These are phyloP conservation scores for Sequoia sempervirens DNA, from an alignment of 75 land plant genomes.

Conservation along the genomic window DNA sequence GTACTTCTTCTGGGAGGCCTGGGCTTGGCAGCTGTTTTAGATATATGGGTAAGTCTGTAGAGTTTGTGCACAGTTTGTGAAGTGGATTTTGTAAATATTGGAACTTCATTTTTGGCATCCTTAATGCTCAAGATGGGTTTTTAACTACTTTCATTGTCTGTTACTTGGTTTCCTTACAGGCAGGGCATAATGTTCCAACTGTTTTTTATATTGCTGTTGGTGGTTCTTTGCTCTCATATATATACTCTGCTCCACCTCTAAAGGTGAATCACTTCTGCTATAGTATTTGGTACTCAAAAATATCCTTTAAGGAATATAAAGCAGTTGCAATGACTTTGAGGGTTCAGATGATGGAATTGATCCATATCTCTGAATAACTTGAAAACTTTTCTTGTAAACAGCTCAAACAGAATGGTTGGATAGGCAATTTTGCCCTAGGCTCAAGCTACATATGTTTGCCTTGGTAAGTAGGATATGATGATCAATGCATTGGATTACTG, in stretches of 20 bases:
- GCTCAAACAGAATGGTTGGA: slow-evolving; percentile 99
- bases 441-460: slow-evolving; percentile 97
- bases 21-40: slow-evolving; percentile 70
- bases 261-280: slow-evolving; percentile 48
- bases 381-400: slow-evolving; percentile 23
- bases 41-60: slow-evolving; percentile 71
- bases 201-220: slow-evolving; percentile 83
- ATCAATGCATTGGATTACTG: neutral
- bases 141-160: neutral
- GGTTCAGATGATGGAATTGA: neutral
- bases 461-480: slow-evolving; percentile 48
- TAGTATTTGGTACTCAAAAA: neutral
- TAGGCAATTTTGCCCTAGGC: slow-evolving; percentile 96
- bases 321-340: neutral
- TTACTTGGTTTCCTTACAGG: slow-evolving; percentile 40
- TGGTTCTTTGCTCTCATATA: slow-evolving; percentile 89
- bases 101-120: neutral
- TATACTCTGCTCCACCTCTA: slow-evolving; percentile 96
- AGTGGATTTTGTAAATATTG: neutral
- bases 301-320: neutral
- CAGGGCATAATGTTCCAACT: slow-evolving; percentile 81
- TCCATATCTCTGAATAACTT: neutral
- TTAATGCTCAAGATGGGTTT: slow-evolving; percentile 1
- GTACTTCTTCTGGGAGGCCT: slow-evolving; percentile 85
- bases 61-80: neutral